A percentile compares a stretch with the other conserved stretches of the same genome.
phyloP scores from a whole-genome alignment of 768 basidiomycete species.

The Auriscalpium microsporum region DNA sequence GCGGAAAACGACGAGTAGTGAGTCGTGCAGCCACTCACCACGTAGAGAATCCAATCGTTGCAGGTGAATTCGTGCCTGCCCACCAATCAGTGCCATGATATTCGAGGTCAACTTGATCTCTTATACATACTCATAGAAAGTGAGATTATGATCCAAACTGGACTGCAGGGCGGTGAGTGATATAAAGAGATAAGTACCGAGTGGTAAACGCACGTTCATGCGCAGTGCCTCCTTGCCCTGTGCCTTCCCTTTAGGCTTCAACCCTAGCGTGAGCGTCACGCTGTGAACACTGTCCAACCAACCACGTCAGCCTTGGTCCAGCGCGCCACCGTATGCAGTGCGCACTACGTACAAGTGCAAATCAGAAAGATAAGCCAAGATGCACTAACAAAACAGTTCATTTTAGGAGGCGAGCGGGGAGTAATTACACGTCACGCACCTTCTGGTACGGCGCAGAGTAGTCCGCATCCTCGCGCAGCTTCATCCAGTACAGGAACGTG shows the following conservation, averaged over 20 bases:
- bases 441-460: conserved; percentile 73
- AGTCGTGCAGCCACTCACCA: conserved; percentile 34
- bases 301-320: conserved; percentile 6
- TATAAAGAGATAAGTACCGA: neutral
- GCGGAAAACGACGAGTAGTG: no score
- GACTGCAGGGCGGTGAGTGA: conserved; percentile 32
- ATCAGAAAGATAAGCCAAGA: conserved; percentile 74
- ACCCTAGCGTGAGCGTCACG: conserved; percentile 44
- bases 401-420: neutral
- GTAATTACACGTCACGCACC: conserved; percentile 25
- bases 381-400: conserved; percentile 42
- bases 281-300: conserved; percentile 41
- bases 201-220: conserved; percentile 48
- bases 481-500: conserved; percentile 72
- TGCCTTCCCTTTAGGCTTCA: conserved; percentile 31
- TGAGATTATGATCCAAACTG: conserved; percentile 71
- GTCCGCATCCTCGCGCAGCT: conserved; percentile 55
- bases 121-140: conserved; percentile 59
- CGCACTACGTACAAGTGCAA: conserved; percentile 53
- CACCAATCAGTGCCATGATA: neutral
- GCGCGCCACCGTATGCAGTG: neutral
- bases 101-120: neutral
- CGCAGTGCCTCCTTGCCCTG: conserved; percentile 34
- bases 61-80: conserved; percentile 65
- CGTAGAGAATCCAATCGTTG: conserved; percentile 74